Evolutionary conservation across 306 rosid genomes (phyloP).

Genomic region (Dryas octopetala): DNA sequence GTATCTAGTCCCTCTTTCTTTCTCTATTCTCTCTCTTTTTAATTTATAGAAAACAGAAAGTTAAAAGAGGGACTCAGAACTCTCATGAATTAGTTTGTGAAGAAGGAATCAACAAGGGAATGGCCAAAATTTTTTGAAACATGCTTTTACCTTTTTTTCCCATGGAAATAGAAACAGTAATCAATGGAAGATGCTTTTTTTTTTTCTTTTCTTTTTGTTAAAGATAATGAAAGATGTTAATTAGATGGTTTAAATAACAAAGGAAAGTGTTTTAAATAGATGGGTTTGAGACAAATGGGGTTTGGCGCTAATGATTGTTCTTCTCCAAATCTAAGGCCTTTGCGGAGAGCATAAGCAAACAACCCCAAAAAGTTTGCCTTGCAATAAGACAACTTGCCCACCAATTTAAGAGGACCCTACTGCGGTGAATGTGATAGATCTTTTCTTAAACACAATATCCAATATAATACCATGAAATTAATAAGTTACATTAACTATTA

Average conservation of each 20-base stretch:
- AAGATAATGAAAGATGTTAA: neutral
- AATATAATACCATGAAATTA: too few relatives aligned
- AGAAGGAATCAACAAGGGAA: neutral
- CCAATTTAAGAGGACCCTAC: neutral
- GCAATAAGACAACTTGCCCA: constrained; percentile 13
- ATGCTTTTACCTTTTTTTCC: neutral
- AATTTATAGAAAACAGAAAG: too few relatives aligned
- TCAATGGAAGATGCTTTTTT: neutral
- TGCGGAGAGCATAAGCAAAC: constrained; percentile 22
- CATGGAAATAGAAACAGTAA: neutral
- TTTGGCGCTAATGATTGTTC: neutral
- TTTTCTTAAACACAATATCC: too few relatives aligned
- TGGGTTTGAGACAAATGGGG: neutral
- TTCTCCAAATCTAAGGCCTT: neutral
- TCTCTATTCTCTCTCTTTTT: too few relatives aligned
- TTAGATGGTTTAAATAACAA: neutral
- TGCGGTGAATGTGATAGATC: neutral
- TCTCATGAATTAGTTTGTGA: neutral
- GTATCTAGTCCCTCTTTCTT: too few relatives aligned
- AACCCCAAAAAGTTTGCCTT: neutral
- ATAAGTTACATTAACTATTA: too few relatives aligned
- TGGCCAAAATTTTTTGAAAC: neutral
- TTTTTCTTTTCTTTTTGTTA: neutral
- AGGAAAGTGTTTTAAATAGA: neutral
- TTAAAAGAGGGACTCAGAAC: neutral